Conservation (phyloP, 257 asterid genomes). For the Jacaranda copaia region DNA sequence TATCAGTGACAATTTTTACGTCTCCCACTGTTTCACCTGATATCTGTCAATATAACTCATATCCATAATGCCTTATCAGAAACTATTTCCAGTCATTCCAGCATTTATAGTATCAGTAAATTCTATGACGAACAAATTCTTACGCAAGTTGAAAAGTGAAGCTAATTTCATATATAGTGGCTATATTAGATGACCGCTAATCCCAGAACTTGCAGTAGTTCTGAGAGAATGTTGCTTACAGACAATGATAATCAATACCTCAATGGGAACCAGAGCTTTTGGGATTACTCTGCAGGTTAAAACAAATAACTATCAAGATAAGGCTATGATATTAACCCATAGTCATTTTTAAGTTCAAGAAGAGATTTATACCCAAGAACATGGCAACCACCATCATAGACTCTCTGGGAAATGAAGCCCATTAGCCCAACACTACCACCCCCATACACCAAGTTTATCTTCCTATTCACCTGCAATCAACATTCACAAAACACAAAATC, state of each 20-base stretch:
- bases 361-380: constrained; percentile 66
- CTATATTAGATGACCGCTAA: no score
- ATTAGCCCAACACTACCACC: constrained; percentile 86
- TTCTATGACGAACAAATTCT: no score
- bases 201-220: no score
- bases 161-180: no score
- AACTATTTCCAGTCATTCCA: no score
- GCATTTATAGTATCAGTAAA: no score
- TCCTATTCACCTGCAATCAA: constrained; percentile 65
- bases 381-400: constrained; percentile 75
- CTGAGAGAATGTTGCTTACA: neutral
- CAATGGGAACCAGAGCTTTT: constrained; percentile 73
- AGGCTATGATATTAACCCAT: neutral
- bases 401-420: constrained; percentile 77
- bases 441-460: constrained; percentile 77
- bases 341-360: neutral
- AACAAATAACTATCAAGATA: constrained; percentile 34
- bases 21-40: constrained; percentile 76
- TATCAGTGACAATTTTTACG: constrained; percentile 71
- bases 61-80: constrained; percentile 21
- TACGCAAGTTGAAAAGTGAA: no score
- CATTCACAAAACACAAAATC: constrained; percentile 22
- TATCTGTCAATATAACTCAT: constrained; percentile 54
- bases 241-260: constrained; percentile 52
- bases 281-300: constrained; percentile 78